A percentile compares a stretch with the other conserved stretches of the same genome.
Conservation (phyloP, 345 rosid genomes). For the Gossypium rotundifolium region DNA sequence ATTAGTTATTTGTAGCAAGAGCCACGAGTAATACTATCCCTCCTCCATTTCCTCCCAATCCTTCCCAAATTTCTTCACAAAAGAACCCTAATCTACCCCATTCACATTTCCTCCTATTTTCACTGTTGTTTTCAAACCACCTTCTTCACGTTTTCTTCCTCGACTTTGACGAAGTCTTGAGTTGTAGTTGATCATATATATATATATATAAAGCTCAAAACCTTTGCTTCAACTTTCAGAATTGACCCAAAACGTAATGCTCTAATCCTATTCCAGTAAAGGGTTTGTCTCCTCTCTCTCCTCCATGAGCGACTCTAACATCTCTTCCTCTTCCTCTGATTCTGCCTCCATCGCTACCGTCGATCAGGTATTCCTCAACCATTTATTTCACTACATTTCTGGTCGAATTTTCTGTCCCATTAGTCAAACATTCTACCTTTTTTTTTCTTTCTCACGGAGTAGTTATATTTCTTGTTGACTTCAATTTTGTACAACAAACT, state of each 20-base stretch:
- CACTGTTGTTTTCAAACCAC: neutral
- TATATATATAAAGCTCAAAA: neutral
- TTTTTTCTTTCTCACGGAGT: neutral
- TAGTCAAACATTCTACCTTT: neutral
- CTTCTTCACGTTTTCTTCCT: neutral
- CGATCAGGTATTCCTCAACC: slow-evolving; percentile 47
- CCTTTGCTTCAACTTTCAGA: neutral
- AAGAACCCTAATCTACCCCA: slow-evolving; percentile 3
- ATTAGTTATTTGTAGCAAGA: neutral
- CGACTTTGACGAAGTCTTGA: slow-evolving; percentile 10
- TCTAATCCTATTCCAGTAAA: slow-evolving; percentile 2
- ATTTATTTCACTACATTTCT: neutral
- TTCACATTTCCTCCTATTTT: neutral
- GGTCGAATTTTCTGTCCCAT: neutral
- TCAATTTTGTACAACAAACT: neutral
- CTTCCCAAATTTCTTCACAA: neutral
- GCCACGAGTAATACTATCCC: neutral
- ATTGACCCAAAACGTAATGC: slow-evolving; percentile 18
- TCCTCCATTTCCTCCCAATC: neutral
- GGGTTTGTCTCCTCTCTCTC: neutral
- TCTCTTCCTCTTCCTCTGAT: slow-evolving; percentile 52
- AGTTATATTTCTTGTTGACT: neutral
- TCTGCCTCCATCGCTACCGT: slow-evolving; percentile 52
- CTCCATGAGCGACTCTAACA: slow-evolving; percentile 69
- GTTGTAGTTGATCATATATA: neutral